Evolutionary conservation across 345 rosid genomes (phyloP).

Genomic region (Lepidium didymum): DNA sequence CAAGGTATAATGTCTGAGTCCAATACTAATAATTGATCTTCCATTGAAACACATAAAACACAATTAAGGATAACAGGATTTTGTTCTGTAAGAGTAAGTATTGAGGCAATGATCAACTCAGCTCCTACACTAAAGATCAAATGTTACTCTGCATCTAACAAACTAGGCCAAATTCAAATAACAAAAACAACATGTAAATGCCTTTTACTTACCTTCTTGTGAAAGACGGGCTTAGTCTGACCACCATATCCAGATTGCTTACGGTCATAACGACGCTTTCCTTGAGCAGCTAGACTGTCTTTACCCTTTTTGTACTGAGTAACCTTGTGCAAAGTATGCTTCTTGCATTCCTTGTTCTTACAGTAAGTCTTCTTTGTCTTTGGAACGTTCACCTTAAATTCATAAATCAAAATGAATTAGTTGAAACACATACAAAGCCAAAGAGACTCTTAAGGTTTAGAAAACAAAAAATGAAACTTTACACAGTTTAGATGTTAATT

Average conservation of each 20-base stretch:
- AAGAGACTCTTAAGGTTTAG: background rate
- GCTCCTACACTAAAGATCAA: background rate
- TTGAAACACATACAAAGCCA: background rate
- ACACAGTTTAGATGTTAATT: too few relatives aligned
- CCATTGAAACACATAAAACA: background rate
- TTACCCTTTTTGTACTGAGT: conserved; percentile 85
- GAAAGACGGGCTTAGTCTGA: conserved; percentile 81
- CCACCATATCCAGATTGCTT: conserved; percentile 86
- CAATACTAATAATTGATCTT: background rate
- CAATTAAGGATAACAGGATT: background rate
- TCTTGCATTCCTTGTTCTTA: conserved; percentile 71
- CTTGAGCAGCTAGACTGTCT: conserved; percentile 80
- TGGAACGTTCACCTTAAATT: conserved; percentile 64
- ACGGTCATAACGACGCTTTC: conserved; percentile 77
- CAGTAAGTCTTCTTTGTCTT: conserved; percentile 84
- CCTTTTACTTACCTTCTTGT: conserved; percentile 49
- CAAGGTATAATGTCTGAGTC: background rate
- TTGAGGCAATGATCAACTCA: background rate
- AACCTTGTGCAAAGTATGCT: conserved; percentile 76
- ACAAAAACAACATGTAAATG: background rate
- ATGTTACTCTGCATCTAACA: background rate
- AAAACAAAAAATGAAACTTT: background rate
- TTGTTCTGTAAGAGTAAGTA: background rate
- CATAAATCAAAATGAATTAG: background rate
- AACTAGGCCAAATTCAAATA: background rate